phyloP scores from a whole-genome alignment of 2,329 filamentous ascomycete genomes.

The Basipetospora chlamydospora region DNA sequence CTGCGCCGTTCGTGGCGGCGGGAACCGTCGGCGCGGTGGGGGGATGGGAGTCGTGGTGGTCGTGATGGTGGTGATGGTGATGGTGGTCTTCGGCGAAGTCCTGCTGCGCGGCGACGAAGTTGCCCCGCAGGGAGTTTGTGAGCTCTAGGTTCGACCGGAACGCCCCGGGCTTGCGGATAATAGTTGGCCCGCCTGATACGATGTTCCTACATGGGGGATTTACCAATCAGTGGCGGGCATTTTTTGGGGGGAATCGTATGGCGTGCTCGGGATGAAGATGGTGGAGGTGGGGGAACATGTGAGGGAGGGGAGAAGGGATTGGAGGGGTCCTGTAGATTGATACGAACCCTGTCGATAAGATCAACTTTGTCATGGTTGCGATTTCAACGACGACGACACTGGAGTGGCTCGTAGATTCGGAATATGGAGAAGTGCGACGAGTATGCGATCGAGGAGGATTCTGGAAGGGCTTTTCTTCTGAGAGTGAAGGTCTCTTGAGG shows the following conservation, averaged over 20 bases:
- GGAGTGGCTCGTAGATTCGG: not conserved
- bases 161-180: slow-evolving; percentile 63
- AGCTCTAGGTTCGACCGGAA: slow-evolving; percentile 89
- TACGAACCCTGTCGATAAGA: slow-evolving; percentile 73
- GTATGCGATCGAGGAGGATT: too few relatives aligned
- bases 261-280: not conserved
- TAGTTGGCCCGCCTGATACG: slow-evolving; percentile 68
- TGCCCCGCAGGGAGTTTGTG: slow-evolving; percentile 72
- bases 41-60: slow-evolving; percentile 18
- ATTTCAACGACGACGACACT: not conserved
- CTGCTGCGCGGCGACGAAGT: slow-evolving; percentile 62
- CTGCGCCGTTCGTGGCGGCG: slow-evolving; percentile 15
- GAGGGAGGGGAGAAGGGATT: not conserved
- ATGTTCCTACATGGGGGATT: slow-evolving; percentile 42
- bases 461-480: too few relatives aligned
- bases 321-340: not conserved
- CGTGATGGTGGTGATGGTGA: slow-evolving; percentile 13
- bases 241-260: not conserved
- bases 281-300: slow-evolving; percentile 1
- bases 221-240: not conserved
- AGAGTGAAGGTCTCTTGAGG: too few relatives aligned
- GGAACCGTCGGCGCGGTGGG: not conserved
- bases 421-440: not conserved
- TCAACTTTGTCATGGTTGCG: slow-evolving; percentile 53
- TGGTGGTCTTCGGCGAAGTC: slow-evolving; percentile 29